Conservation (phyloP, 1,284 basidiomycete species). For the Cutaneotrichosporon sp. region DNA sequence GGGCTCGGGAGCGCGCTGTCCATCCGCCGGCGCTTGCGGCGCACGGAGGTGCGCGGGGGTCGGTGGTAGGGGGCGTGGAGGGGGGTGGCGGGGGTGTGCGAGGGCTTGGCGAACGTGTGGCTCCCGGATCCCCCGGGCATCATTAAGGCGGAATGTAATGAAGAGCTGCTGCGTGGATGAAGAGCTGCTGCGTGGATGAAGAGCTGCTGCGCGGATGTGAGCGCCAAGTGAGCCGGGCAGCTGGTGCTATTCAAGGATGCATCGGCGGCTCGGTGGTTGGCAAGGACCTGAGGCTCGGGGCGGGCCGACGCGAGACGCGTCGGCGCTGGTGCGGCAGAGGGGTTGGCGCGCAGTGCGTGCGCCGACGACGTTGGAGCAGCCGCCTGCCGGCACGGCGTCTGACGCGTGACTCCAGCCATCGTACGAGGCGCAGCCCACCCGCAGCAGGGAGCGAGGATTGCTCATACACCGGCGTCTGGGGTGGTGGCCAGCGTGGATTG, state of each 20-base stretch:
- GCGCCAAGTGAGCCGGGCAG: no score
- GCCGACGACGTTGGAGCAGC: no score
- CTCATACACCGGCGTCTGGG: neutral
- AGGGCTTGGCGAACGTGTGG: neutral
- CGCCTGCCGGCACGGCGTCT: no score
- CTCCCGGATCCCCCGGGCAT: neutral
- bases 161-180: no score
- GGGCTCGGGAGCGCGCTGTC: slow-evolving; percentile 1
- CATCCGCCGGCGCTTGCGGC: neutral
- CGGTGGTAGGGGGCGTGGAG: neutral
- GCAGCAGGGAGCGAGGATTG: neutral
- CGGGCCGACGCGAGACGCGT: neutral
- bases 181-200: no score
- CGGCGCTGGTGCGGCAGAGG: neutral
- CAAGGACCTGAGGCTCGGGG: neutral
- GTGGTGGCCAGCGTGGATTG: neutral
- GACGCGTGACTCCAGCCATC: neutral
- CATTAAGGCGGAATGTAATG: neutral
- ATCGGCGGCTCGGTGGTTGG: neutral
- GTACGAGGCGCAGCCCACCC: neutral
- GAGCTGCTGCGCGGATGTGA: no score
- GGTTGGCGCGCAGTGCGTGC: neutral
- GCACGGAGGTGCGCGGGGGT: neutral
- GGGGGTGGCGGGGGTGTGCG: neutral
- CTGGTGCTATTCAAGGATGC: neutral